phyloP scores from a whole-genome alignment of 768 basidiomycete species.

The Polyporus arcularius region DNA sequence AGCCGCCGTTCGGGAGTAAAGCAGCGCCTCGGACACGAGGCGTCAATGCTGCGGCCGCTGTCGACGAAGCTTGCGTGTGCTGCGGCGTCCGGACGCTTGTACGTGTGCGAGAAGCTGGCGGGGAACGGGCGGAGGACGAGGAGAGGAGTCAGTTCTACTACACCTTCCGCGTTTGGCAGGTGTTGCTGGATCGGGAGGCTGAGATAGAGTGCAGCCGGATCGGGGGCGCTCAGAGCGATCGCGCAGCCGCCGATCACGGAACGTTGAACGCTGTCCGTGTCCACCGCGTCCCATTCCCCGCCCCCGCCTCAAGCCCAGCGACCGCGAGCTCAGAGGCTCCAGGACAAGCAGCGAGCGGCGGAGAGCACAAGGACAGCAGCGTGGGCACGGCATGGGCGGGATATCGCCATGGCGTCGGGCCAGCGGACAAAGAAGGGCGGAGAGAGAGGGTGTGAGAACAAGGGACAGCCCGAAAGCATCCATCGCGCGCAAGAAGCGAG shows the following conservation, averaged over 20 bases:
- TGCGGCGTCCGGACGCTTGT: not conserved
- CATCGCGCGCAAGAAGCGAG: constrained; percentile 7
- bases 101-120: not conserved
- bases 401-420: not conserved
- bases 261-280: not conserved
- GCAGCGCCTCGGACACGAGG: no score
- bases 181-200: constrained; percentile 16
- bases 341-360: no score
- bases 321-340: no score
- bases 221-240: not conserved
- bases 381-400: not conserved
- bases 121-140: not conserved
- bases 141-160: constrained; percentile 3
- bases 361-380: not conserved
- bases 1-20: no score
- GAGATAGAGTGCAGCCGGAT: constrained; percentile 5
- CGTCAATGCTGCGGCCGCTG: no score
- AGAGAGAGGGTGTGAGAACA: constrained; percentile 8
- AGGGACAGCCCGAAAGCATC: constrained; percentile 1
- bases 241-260: not conserved
- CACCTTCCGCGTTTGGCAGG: constrained; percentile 8
- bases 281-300: not conserved
- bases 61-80: no score
- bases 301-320: not conserved
- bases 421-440: not conserved